phyloP scores from a whole-genome alignment of 495 filamentous ascomycete species.

The Penicillium paxilli region DNA sequence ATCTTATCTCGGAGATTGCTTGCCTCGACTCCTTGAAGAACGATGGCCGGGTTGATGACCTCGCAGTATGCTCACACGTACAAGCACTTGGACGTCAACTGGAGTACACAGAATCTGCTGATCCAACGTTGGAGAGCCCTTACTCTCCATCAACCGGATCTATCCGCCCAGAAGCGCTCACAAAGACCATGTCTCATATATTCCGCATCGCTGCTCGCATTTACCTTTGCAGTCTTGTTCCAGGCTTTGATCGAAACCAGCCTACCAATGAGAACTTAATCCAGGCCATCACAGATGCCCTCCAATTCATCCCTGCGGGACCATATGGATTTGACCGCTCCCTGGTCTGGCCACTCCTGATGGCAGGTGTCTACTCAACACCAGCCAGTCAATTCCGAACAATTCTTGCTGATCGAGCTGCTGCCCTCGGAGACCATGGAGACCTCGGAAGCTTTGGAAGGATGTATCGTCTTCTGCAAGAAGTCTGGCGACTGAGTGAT shows the following conservation, averaged over 20 bases:
- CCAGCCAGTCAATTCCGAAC: conserved; percentile 69
- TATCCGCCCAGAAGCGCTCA: conserved; percentile 78
- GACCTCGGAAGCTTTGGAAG: conserved; percentile 85
- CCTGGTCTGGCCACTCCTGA: conserved; percentile 88
- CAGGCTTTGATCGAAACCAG: conserved; percentile 75
- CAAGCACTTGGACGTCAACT: conserved; percentile 78
- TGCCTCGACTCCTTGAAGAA: conserved; percentile 88
- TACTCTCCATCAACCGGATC: conserved; percentile 61
- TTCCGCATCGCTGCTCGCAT: conserved; percentile 93
- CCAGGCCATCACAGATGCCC: conserved; percentile 64
- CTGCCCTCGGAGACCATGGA: conserved; percentile 69
- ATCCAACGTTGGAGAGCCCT: conserved; percentile 53
- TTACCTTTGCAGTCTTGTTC: conserved; percentile 91
- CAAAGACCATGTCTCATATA: conserved; percentile 80
- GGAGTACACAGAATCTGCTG: conserved; percentile 67
- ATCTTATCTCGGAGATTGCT: conserved; percentile 94
- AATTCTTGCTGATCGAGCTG: conserved; percentile 70
- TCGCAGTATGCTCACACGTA: conserved; percentile 83
- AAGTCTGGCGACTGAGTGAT: conserved; percentile 80
- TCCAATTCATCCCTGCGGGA: conserved; percentile 80
- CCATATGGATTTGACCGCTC: conserved; percentile 83
- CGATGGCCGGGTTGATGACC: conserved; percentile 73
- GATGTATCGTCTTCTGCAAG: conserved; percentile 72
- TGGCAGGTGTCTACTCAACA: conserved; percentile 74
- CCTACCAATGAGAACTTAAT: conserved; percentile 71